Conservation (phyloP, 495 filamentous ascomycete species). For the Penicillium flavigenum region DNA sequence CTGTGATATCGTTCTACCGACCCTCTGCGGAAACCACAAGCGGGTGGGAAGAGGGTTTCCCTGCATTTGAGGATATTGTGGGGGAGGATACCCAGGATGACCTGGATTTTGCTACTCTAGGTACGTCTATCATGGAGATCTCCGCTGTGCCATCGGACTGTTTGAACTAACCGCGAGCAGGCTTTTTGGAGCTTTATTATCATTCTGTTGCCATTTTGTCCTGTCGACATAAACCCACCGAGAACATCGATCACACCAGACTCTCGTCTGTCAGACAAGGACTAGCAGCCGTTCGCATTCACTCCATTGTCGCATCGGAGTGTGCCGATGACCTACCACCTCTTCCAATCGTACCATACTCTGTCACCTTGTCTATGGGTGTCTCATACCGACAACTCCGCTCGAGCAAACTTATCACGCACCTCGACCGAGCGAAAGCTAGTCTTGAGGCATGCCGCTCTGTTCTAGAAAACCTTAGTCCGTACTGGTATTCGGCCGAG, state of each 20-base stretch:
- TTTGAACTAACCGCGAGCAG: constrained; percentile 30
- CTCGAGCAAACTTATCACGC: constrained; percentile 62
- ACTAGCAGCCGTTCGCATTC: constrained; percentile 63
- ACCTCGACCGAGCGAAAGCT: constrained; percentile 58
- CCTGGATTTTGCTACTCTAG: constrained; percentile 32
- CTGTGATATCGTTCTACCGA: constrained; percentile 66
- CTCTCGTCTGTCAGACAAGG: constrained; percentile 61
- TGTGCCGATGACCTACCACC: constrained; percentile 53
- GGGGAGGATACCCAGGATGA: constrained; percentile 42
- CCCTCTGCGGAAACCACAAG: constrained; percentile 48
- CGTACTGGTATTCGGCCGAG: constrained; percentile 62
- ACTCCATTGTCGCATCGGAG: constrained; percentile 58
- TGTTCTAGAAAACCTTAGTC: constrained; percentile 54
- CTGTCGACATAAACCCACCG: constrained; percentile 44
- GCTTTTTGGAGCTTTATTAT: constrained; percentile 66
- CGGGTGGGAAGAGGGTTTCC: constrained; percentile 57
- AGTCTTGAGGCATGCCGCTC: constrained; percentile 59
- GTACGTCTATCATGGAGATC: constrained; percentile 16
- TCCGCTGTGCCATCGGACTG: background rate
- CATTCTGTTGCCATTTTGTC: constrained; percentile 67
- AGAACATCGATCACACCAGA: constrained; percentile 31
- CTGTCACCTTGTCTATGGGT: constrained; percentile 63
- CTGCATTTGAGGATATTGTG: constrained; percentile 67
- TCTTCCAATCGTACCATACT: constrained; percentile 68
- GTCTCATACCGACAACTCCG: constrained; percentile 72